Percentiles rank a stretch among this genome's conserved stretches.
Evolutionary conservation across 352 stramenopile species (phyloP).

Genomic region (Chrysophaeum taylorii): DNA sequence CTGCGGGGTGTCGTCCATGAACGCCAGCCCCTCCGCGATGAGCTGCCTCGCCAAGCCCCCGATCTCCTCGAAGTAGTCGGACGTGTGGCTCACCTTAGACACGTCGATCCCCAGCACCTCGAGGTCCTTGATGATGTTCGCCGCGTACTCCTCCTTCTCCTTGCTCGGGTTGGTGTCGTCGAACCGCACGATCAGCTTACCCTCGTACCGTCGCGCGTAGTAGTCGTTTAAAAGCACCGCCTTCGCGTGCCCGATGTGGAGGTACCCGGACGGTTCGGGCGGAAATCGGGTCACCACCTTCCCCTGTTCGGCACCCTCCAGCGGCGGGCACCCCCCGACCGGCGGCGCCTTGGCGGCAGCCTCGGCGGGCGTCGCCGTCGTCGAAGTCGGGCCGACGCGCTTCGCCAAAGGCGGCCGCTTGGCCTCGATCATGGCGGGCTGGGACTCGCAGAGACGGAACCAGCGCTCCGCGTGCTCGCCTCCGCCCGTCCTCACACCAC

Average conservation of each 20-base stretch:
- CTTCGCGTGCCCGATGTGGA: constrained; percentile 99
- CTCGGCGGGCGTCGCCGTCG: constrained; percentile 21
- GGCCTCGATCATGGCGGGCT: constrained; percentile 41
- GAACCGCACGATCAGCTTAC: constrained; percentile 94
- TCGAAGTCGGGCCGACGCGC: constrained; percentile 32
- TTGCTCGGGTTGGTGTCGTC: constrained; percentile 99
- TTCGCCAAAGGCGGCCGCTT: constrained; percentile 40
- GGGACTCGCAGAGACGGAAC: constrained; percentile 41
- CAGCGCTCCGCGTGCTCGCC: constrained; percentile 36
- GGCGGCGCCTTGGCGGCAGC: constrained; percentile 37
- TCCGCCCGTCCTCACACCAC: constrained; percentile 7
- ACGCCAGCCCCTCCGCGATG: constrained; percentile 86
- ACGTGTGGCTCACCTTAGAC: constrained; percentile 91
- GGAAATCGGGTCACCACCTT: constrained; percentile 96
- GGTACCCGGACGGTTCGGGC: constrained; percentile 93
- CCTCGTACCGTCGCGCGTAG: constrained; percentile 92
- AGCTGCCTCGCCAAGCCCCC: constrained; percentile 79
- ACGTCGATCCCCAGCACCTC: constrained; percentile 55
- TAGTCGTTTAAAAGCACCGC: constrained; percentile 98
- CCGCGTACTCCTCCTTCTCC: constrained; percentile 98
- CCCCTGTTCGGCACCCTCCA: constrained; percentile 85
- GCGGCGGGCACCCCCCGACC: constrained; percentile 70
- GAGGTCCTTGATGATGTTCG: constrained; percentile 81
- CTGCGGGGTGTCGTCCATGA: constrained; percentile 99
- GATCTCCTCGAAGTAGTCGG: constrained; percentile 93